Conservation (phyloP, 805 yeast genomes). For the Myxozyma lipomycoides region DNA sequence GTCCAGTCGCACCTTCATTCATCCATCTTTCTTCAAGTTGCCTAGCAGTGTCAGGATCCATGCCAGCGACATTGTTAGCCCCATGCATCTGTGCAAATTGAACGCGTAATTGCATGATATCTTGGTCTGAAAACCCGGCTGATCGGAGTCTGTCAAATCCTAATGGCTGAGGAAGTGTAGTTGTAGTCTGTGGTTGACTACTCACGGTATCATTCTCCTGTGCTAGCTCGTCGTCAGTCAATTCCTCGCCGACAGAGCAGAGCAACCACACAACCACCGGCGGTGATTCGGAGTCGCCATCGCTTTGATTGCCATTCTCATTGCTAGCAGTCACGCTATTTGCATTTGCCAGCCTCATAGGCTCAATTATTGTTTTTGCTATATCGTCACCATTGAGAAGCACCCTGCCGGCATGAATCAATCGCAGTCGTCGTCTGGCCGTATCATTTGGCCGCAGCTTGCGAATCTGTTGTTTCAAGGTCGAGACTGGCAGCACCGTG, state of each 20-base stretch:
- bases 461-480: slow-evolving; percentile 46
- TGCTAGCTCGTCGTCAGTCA: slow-evolving; percentile 52
- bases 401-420: slow-evolving; percentile 67
- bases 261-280: slow-evolving; percentile 56
- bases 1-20: slow-evolving; percentile 33
- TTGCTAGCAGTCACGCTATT: slow-evolving; percentile 1
- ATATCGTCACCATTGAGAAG: slow-evolving; percentile 55
- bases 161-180: slow-evolving; percentile 63
- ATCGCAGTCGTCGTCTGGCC: slow-evolving; percentile 51
- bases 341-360: slow-evolving; percentile 9
- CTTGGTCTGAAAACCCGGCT: slow-evolving; percentile 80
- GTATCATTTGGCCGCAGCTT: slow-evolving; percentile 35
- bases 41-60: slow-evolving; percentile 45
- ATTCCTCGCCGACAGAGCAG: slow-evolving; percentile 69
- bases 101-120: slow-evolving; percentile 62
- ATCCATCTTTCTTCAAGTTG: slow-evolving; percentile 36
- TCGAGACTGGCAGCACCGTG: slow-evolving; percentile 39
- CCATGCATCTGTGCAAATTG: slow-evolving; percentile 64
- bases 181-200: slow-evolving; percentile 43
- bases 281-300: slow-evolving; percentile 25
- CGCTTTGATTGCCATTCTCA: slow-evolving; percentile 6
- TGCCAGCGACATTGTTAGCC: slow-evolving; percentile 35
- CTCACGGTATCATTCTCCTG: slow-evolving; percentile 62
- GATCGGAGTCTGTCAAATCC: slow-evolving; percentile 82
- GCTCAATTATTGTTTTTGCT: slow-evolving; percentile 29